A percentile compares a stretch with the other conserved stretches of the same genome.
These are phyloP conservation scores for sunflower (Helianthus annuus) DNA, from an alignment of 129 eudicot species.

Conservation along the genomic window DNA sequence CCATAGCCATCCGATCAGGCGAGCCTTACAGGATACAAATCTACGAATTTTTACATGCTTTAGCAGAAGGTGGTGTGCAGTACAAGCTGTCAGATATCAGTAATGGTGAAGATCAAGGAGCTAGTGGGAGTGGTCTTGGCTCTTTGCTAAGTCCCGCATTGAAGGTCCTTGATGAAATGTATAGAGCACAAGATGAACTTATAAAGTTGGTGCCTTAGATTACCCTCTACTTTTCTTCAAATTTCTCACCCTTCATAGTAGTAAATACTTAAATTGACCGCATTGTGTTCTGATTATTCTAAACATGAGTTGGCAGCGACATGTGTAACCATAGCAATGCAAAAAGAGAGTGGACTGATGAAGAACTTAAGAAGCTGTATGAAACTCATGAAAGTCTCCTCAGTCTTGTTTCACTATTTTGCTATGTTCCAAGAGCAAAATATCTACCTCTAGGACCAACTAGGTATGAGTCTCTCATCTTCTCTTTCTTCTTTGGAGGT, in stretches of 20 bases:
- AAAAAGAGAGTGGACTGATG: constrained; percentile 95
- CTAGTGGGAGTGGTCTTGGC: constrained; percentile 99
- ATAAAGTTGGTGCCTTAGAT: constrained; percentile 55
- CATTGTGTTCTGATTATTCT: background rate
- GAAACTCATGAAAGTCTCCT: constrained; percentile 94
- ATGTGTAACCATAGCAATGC: constrained; percentile 95
- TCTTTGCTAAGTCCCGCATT: constrained; percentile 91
- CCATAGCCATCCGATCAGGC: constrained; percentile 96
- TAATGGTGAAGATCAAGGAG: constrained; percentile 99
- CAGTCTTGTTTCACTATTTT: constrained; percentile 92
- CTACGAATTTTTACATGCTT: constrained; percentile 84
- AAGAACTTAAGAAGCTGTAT: constrained; percentile 94
- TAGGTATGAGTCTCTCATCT: constrained; percentile 45
- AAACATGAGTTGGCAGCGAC: constrained; percentile 51
- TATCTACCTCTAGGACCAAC: constrained; percentile 98
- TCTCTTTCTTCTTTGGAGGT: too few species aligned
- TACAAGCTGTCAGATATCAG: constrained; percentile 92
- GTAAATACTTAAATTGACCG: too few species aligned
- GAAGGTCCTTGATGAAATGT: constrained; percentile 96
- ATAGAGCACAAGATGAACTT: constrained; percentile 88
- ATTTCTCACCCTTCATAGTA: background rate
- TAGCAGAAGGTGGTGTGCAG: constrained; percentile 95
- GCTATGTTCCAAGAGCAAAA: constrained; percentile 92
- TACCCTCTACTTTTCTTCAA: background rate
- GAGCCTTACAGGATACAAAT: constrained; percentile 98